A percentile compares a stretch with the other conserved stretches of the same genome.
phyloP scores from a whole-genome alignment of 129 eudicot species.

The Flaveria trinervia region DNA sequence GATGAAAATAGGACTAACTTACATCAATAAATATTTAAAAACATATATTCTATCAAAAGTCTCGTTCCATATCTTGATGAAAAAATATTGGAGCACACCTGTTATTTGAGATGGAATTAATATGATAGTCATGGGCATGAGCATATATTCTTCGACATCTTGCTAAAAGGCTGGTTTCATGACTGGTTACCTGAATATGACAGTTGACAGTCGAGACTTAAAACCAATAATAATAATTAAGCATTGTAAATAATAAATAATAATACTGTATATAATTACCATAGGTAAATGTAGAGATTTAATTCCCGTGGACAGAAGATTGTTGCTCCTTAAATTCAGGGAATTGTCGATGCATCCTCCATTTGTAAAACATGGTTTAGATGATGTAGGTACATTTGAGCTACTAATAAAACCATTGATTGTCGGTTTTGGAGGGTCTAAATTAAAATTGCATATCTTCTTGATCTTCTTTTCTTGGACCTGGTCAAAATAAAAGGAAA shows the following conservation, averaged over 20 bases:
- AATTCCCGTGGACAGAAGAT: constrained; percentile 52
- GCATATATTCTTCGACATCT: constrained; percentile 89
- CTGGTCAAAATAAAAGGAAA: constrained; percentile 43
- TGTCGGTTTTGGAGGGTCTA: constrained; percentile 52
- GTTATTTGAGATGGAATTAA: constrained; percentile 93
- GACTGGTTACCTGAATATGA: constrained; percentile 68
- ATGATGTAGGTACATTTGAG: constrained; percentile 51
- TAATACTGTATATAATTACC: constrained; percentile 67
- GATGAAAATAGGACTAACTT: constrained; percentile 17
- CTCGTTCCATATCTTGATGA: neutral
- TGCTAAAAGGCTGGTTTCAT: constrained; percentile 79
- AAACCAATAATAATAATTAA: neutral
- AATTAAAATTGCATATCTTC: constrained; percentile 72
- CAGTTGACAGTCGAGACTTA: constrained; percentile 22
- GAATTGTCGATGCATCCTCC: constrained; percentile 53
- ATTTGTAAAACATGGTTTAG: constrained; percentile 49
- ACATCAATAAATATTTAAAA: neutral
- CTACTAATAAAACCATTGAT: constrained; percentile 63
- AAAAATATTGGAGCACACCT: constrained; percentile 46
- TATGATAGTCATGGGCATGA: constrained; percentile 96
- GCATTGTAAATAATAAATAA: neutral
- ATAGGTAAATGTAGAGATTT: constrained; percentile 68
- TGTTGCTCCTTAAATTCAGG: constrained; percentile 43
- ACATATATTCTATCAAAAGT: neutral
- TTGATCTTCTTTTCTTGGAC: constrained; percentile 95